Conservation (phyloP, 2,329 filamentous ascomycete genomes). For the Trichoderma koningiopsis region DNA sequence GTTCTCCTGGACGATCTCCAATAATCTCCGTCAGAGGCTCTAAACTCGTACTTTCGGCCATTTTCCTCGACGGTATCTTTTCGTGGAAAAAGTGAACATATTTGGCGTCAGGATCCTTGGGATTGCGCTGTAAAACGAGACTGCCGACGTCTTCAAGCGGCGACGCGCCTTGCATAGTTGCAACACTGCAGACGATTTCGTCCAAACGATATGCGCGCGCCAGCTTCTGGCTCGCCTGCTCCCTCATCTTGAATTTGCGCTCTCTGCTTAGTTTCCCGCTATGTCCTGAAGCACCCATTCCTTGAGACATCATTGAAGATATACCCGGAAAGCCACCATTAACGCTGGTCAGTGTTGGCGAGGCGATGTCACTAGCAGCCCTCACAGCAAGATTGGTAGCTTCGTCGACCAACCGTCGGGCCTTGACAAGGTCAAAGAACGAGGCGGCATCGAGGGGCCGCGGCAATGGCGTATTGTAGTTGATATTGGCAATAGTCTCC, state of each 20-base stretch:
- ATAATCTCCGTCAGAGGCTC: slow-evolving; percentile 69
- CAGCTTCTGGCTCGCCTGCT: slow-evolving; percentile 77
- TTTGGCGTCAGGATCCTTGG: slow-evolving; percentile 71
- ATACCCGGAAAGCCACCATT: slow-evolving; percentile 43
- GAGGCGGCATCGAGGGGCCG: slow-evolving; percentile 77
- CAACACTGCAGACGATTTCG: slow-evolving; percentile 80
- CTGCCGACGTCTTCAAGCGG: slow-evolving; percentile 75
- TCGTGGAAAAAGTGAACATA: slow-evolving; percentile 95
- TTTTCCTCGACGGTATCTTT: slow-evolving; percentile 76
- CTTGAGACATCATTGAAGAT: slow-evolving; percentile 30
- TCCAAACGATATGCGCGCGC: slow-evolving; percentile 77
- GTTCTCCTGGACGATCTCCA: slow-evolving; percentile 61
- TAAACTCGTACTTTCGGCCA: slow-evolving; percentile 72
- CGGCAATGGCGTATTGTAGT: slow-evolving; percentile 75
- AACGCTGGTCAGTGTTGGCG: slow-evolving; percentile 61
- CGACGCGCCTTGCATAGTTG: slow-evolving; percentile 79
- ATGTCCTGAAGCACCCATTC: slow-evolving; percentile 52
- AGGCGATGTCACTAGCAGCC: slow-evolving; percentile 72
- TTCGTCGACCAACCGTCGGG: slow-evolving; percentile 77
- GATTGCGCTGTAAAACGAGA: slow-evolving; percentile 70
- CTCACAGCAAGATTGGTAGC: slow-evolving; percentile 76
- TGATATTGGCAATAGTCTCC: slow-evolving; percentile 75
- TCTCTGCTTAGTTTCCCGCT: slow-evolving; percentile 72
- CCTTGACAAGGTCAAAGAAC: slow-evolving; percentile 83
- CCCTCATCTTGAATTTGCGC: slow-evolving; percentile 75